Base-by-base conservation (phyloP, 352 stramenopile genomes). In the Saprolegnia parasitica region DNA sequence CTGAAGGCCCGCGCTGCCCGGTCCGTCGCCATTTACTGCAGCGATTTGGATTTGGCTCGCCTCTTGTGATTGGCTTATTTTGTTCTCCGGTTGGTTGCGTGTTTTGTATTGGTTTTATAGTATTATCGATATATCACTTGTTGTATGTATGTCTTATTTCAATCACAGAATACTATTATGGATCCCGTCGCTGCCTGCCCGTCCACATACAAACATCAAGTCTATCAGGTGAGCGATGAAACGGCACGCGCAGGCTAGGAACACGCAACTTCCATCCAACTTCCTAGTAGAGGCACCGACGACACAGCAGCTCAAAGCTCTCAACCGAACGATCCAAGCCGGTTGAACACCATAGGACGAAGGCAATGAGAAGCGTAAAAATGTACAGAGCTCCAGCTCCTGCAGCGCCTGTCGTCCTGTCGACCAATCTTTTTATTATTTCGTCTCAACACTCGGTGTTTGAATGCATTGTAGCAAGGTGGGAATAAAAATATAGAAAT, bases 1-100 rank as follows among this genome's bases (percentile, higher is more conserved):
- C 20, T 20, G 39, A 63, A 63, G 18, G 56, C 26, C 39, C n/a
- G n/a, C 47, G n/a, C 47, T 55, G 52, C 56, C 37, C 20, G 16
- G 18, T 63, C 56, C 20, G 21, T 45, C 10, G 56, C 24, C n/a
- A 45, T 63, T 63, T 5, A 1, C 8, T 3, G 42, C 3, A 49
- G 18, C 18, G 42, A 4, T 49, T 49, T 49, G 42, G 42, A 49
- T 49, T 49, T 49, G 42, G 42, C 42, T 49, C 42, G 42, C 42
- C 13, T n/a, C 42, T n/a, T 15, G 42, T 49, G 42, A 49, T 49
- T 49, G 42, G 42, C 42, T n/a, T 8, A 49, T 49, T 49, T 15
- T 49, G 42, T 49, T 49, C 42, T 49, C 42, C 13, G 4, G 1
- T 8, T 15, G 1, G 42, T n/a, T 8, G 18, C 4, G 42, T n/a